These are phyloP conservation scores for Bacidia rubella DNA, from an alignment of 495 filamentous ascomycete genomes.

Conservation along the genomic window DNA sequence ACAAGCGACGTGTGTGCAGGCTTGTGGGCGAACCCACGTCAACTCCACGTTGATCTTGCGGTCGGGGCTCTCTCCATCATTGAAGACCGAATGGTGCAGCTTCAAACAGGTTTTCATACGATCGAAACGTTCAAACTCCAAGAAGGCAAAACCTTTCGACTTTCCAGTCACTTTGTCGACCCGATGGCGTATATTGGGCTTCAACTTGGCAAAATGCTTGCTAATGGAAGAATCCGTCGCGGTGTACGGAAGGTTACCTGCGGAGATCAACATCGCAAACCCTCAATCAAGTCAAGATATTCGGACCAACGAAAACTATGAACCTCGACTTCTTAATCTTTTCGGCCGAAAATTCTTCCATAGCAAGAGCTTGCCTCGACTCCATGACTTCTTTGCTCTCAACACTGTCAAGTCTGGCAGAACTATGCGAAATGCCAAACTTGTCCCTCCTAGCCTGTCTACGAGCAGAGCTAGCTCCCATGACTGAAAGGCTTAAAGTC, in stretches of 20 bases:
- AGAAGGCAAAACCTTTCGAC: conserved; percentile 78
- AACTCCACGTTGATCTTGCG: conserved; percentile 86
- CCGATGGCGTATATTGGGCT: conserved; percentile 62
- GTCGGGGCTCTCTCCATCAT: conserved; percentile 42
- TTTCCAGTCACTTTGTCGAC: conserved; percentile 55
- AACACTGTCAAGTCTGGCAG: background rate
- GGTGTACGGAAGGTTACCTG: conserved; percentile 78
- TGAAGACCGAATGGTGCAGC: conserved; percentile 73
- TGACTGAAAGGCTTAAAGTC: background rate
- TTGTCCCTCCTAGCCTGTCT: conserved; percentile 16
- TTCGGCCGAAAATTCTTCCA: background rate
- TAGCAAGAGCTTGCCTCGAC: too few species aligned
- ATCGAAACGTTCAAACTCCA: conserved; percentile 83
- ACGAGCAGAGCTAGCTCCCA: conserved; percentile 12
- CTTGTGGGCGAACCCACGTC: conserved; percentile 41
- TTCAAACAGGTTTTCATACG: conserved; percentile 88
- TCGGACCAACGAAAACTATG: conserved; percentile 67
- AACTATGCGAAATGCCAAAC: conserved; percentile 4
- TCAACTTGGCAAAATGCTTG: conserved; percentile 64
- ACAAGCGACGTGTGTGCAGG: too few species aligned
- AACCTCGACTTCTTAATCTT: conserved; percentile 45
- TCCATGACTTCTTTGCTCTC: too few species aligned
- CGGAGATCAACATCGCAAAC: background rate
- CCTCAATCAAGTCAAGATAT: background rate
- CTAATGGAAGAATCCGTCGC: conserved; percentile 53